Evolutionary conservation across 352 stramenopile genomes (phyloP).

Genomic region (Phytophthora europaea): DNA sequence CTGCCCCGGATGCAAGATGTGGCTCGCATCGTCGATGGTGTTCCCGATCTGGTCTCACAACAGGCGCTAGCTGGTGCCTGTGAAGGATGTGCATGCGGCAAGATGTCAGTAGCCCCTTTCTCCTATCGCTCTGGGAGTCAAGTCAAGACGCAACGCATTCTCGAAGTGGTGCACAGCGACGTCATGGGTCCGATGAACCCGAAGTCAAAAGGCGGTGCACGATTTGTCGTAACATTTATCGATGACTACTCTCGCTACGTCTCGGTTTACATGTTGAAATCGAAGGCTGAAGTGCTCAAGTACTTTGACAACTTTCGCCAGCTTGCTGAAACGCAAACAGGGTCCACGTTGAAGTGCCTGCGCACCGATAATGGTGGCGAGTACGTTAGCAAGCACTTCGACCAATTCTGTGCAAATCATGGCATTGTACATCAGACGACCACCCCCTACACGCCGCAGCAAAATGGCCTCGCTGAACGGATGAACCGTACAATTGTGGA

Average conservation of each 20-base stretch:
- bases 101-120: slow-evolving; percentile 19
- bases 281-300: slow-evolving; percentile 10
- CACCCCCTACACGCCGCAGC: slow-evolving; percentile 14
- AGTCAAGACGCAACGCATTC: slow-evolving; percentile 5
- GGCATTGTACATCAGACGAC: slow-evolving; percentile 26
- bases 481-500: slow-evolving; percentile 26
- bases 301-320: slow-evolving; percentile 7
- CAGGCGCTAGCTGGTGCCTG: slow-evolving; percentile 10
- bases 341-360: slow-evolving; percentile 11
- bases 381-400: slow-evolving; percentile 7
- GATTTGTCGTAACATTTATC: slow-evolving; percentile 34
- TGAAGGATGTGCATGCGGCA: slow-evolving; percentile 29
- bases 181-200: slow-evolving; percentile 19
- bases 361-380: slow-evolving; percentile 26
- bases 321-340: slow-evolving; percentile 13
- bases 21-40: background rate
- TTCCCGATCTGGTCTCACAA: slow-evolving; percentile 1
- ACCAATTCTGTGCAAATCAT: slow-evolving; percentile 9
- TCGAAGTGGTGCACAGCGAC: slow-evolving; percentile 30
- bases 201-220: slow-evolving; percentile 11
- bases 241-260: slow-evolving; percentile 32
- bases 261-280: slow-evolving; percentile 7
- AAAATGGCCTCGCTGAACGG: slow-evolving; percentile 24
- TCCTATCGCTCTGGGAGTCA: slow-evolving; percentile 12
- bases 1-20: slow-evolving; percentile 1